phyloP scores from a whole-genome alignment of 768 basidiomycete genomes.

The Tylopilus felleus region DNA sequence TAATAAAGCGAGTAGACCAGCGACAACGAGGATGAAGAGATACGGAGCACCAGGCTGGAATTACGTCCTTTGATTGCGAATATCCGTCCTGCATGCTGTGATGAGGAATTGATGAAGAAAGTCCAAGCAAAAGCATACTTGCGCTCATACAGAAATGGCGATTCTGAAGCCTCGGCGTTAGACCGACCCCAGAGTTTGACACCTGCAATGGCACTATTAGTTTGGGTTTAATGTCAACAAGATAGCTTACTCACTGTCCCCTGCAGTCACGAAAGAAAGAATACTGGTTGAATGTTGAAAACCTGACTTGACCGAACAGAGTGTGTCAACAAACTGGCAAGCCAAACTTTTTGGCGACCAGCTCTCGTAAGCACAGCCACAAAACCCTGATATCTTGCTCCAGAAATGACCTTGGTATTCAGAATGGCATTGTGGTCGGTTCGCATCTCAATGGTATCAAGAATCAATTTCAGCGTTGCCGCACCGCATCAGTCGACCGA shows the following conservation, averaged over 20 bases:
- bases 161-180: constrained; percentile 3
- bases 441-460: too few relatives aligned
- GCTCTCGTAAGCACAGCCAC: too few relatives aligned
- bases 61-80: background rate
- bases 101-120: constrained; percentile 1
- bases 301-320: background rate
- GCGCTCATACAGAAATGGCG: background rate
- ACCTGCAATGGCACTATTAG: constrained; percentile 10
- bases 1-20: background rate
- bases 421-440: too few relatives aligned
- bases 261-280: background rate
- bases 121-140: background rate
- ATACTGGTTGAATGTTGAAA: background rate
- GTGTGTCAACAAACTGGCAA: background rate
- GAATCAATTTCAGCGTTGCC: too few relatives aligned
- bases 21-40: background rate
- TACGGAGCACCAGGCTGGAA: background rate
- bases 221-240: background rate
- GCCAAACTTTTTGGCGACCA: too few relatives aligned
- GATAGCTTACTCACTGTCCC: background rate
- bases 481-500: too few relatives aligned
- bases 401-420: too few relatives aligned
- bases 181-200: constrained; percentile 7
- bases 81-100: background rate
- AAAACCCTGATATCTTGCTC: too few relatives aligned